Evolutionary conservation across 495 filamentous ascomycete genomes (phyloP).

Genomic region (Penicillium parvum): DNA sequence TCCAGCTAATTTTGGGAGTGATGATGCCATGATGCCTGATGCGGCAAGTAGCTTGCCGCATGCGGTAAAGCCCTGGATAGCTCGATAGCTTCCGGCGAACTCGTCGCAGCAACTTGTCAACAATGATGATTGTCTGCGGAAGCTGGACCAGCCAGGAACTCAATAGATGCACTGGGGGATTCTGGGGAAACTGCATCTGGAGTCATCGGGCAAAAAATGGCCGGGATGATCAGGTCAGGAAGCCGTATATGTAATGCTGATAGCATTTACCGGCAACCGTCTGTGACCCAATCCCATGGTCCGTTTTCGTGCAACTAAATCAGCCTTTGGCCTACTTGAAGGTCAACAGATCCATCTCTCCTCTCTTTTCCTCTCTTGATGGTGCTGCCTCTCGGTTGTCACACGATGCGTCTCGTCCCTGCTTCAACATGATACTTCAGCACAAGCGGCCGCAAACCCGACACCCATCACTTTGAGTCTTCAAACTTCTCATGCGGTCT

Average conservation of each 20-base stretch:
- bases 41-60: constrained; percentile 27
- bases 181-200: constrained; percentile 16
- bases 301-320: constrained; percentile 38
- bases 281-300: constrained; percentile 38
- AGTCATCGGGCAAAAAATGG: constrained; percentile 23
- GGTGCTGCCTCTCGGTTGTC: constrained; percentile 14
- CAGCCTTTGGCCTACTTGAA: constrained; percentile 22
- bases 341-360: constrained; percentile 30
- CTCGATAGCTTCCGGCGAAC: constrained; percentile 16
- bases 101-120: constrained; percentile 10
- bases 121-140: constrained; percentile 11
- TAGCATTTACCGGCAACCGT: constrained; percentile 20
- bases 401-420: constrained; percentile 15
- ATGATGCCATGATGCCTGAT: constrained; percentile 27
- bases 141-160: background rate
- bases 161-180: background rate
- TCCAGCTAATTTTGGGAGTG: constrained; percentile 12
- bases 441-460: constrained; percentile 1
- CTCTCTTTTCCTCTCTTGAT: constrained; percentile 7
- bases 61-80: constrained; percentile 22
- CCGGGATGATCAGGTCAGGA: constrained; percentile 10
- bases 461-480: constrained; percentile 1
- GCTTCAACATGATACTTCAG: constrained; percentile 17
- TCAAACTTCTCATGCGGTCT: constrained; percentile 12
- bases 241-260: constrained; percentile 35